phyloP scores from a whole-genome alignment of 2,329 filamentous ascomycete genomes.

The Neodidymelliopsis sp. region DNA sequence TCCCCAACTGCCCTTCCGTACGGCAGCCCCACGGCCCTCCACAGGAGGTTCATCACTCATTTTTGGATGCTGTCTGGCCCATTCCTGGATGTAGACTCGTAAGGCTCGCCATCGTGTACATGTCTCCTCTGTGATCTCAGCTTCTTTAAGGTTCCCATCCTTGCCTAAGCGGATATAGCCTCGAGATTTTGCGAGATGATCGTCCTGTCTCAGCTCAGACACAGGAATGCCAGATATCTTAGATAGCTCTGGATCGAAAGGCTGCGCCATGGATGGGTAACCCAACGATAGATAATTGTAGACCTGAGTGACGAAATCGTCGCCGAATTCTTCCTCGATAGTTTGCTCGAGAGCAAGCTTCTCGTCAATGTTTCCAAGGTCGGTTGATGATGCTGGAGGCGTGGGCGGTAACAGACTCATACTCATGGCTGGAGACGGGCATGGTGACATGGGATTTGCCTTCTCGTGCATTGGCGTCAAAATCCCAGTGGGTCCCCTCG shows the following conservation, averaged over 20 bases:
- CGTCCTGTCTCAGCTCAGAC: conserved; percentile 74
- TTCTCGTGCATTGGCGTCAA: conserved; percentile 56
- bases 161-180: conserved; percentile 73
- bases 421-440: conserved; percentile 44
- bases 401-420: conserved; percentile 45
- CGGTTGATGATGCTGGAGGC: conserved; percentile 45
- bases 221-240: conserved; percentile 78
- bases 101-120: conserved; percentile 85
- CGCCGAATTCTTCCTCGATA: conserved; percentile 74
- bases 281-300: conserved; percentile 96
- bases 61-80: conserved; percentile 85
- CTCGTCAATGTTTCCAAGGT: conserved; percentile 53
- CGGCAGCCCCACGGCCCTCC: conserved; percentile 53
- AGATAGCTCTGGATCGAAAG: conserved; percentile 84
- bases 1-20: conserved; percentile 59
- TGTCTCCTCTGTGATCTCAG: conserved; percentile 58
- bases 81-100: conserved; percentile 83
- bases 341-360: conserved; percentile 55
- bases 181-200: conserved; percentile 67
- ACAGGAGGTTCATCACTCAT: conserved; percentile 55
- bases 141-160: conserved; percentile 56
- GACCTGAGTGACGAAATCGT: conserved; percentile 90
- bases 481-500: conserved; percentile 56
- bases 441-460: conserved; percentile 53
- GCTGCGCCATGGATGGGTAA: conserved; percentile 83